A percentile compares a stretch with the other conserved stretches of the same genome.
Evolutionary conservation across 1,284 basidiomycete species (phyloP).

Genomic region (Agaricales sp.): DNA sequence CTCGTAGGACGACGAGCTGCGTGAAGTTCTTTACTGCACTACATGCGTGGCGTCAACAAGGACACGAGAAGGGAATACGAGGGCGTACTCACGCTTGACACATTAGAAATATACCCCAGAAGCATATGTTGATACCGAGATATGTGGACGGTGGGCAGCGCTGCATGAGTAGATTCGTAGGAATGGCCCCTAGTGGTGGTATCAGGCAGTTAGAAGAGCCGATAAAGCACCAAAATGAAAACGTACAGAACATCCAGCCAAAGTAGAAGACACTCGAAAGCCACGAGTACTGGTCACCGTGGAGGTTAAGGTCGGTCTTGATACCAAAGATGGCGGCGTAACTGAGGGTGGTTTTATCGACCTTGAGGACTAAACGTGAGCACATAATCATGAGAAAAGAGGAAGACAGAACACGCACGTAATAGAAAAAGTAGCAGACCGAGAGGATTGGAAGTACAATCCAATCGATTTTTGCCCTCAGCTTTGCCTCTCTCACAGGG

Average conservation of each 20-base stretch:
- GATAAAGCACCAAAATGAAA: neutral
- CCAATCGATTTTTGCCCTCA: conserved; percentile 12
- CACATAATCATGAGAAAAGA: neutral
- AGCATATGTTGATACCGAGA: conserved; percentile 29
- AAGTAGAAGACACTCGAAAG: conserved; percentile 27
- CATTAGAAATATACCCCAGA: conserved; percentile 32
- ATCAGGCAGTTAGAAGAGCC: neutral
- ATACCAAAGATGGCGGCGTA: conserved; percentile 16
- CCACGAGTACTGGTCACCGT: conserved; percentile 16
- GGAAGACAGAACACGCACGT: conserved; percentile 3
- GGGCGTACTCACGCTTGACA: conserved; percentile 1
- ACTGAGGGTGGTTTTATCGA: conserved; percentile 21
- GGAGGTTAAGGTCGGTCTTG: conserved; percentile 12
- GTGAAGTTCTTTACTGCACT: conserved; percentile 20
- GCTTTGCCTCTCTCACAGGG: conserved; percentile 9
- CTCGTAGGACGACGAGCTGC: conserved; percentile 24
- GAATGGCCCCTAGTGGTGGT: conserved; percentile 23
- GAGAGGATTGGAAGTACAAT: conserved; percentile 12
- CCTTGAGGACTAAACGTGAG: conserved; percentile 1
- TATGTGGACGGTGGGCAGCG: conserved; percentile 28
- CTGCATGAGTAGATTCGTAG: conserved; percentile 33
- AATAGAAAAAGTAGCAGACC: conserved; percentile 11
- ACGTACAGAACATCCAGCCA: conserved; percentile 13
- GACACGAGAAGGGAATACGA: neutral
- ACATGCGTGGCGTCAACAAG: neutral